These are phyloP conservation scores for Ceratonia siliqua DNA, from an alignment of 306 rosid genomes.

Conservation along the genomic window DNA sequence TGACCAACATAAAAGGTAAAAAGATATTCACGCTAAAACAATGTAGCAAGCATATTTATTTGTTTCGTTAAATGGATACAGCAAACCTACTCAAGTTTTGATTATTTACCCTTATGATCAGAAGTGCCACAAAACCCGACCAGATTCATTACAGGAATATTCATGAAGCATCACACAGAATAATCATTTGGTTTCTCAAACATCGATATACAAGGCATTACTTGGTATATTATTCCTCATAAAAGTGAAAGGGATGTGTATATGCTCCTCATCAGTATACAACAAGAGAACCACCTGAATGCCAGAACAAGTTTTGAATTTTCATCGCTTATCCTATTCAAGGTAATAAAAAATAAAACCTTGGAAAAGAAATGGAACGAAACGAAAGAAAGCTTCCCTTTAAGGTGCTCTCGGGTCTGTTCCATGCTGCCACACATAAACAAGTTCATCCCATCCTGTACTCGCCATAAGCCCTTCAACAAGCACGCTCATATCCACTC, in stretches of 20 bases:
- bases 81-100: neutral
- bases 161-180: constrained; percentile 15
- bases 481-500: constrained; percentile 82
- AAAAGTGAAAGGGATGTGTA: constrained; percentile 9
- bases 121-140: neutral
- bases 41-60: neutral
- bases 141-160: neutral
- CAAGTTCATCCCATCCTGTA: constrained; percentile 92
- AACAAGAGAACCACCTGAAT: constrained; percentile 3
- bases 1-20: neutral
- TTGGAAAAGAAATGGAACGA: neutral
- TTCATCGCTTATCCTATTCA: neutral
- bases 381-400: constrained; percentile 27
- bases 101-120: neutral
- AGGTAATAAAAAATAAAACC: neutral
- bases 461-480: constrained; percentile 88
- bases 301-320: constrained; percentile 10
- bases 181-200: neutral
- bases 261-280: constrained; percentile 9
- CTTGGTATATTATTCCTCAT: neutral
- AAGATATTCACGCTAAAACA: neutral
- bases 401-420: constrained; percentile 78
- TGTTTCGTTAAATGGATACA: neutral
- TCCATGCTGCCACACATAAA: constrained; percentile 85
- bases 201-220: constrained; percentile 21